Conservation (phyloP, 257 asterid genomes). For the Phtheirospermum japonicum region DNA sequence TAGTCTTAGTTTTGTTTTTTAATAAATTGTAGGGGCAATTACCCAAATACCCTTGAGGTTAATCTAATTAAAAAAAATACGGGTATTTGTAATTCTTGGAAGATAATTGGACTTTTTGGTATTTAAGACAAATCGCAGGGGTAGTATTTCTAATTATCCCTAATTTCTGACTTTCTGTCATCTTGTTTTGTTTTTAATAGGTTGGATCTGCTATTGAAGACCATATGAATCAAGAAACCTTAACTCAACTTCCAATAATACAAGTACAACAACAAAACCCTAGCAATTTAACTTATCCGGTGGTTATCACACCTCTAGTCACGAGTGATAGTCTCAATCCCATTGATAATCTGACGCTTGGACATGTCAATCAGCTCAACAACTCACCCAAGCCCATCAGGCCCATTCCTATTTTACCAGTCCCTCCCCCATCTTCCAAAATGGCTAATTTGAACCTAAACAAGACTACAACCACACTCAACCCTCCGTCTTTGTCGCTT, state of each 20-base stretch:
- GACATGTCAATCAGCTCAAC: slow-evolving; percentile 45
- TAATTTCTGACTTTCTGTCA: neutral
- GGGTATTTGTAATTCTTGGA: no score
- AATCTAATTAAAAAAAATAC: no score
- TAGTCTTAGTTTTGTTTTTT: neutral
- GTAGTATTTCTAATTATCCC: neutral
- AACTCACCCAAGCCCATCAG: slow-evolving; percentile 55
- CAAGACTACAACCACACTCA: slow-evolving; percentile 30
- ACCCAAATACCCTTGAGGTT: neutral
- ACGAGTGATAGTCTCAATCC: slow-evolving; percentile 26
- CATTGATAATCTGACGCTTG: slow-evolving; percentile 29
- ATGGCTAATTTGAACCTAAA: slow-evolving; percentile 71
- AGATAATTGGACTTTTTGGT: no score
- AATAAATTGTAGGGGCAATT: neutral
- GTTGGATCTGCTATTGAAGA: slow-evolving; percentile 50
- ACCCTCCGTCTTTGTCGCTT: slow-evolving; percentile 51
- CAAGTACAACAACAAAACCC: slow-evolving; percentile 32
- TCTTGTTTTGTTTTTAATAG: slow-evolving; percentile 32
- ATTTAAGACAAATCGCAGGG: no score
- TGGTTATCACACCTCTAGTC: slow-evolving; percentile 32
- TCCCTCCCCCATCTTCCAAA: slow-evolving; percentile 69
- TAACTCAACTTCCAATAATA: slow-evolving; percentile 31
- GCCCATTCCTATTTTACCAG: slow-evolving; percentile 65
- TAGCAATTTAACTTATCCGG: slow-evolving; percentile 34
- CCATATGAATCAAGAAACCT: slow-evolving; percentile 39